Evolutionary conservation across 768 basidiomycete species (phyloP), one percentile per base, ranked within the genome.

Genomic region (Suillus decipiens): DNA sequence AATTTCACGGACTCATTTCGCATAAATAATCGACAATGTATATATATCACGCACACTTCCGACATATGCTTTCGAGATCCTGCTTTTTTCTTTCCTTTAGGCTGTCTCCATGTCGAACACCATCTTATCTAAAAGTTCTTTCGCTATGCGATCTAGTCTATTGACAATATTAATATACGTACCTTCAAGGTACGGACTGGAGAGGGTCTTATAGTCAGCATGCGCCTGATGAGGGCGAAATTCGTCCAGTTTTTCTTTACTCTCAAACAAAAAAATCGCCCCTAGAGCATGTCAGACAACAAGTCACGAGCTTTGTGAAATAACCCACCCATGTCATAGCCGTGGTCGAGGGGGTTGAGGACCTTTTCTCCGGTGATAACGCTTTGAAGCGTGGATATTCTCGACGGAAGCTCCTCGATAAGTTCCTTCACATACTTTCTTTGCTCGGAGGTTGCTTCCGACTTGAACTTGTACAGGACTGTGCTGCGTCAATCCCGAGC

Each of bases 261-360:
- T 67, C 3, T 67, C 65, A 28, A 66, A 66, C 15, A 61, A 15
- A 37, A 66, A 64, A 28, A 66, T 66, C 0, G 53, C 66, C n/a
- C 65, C 65, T 66, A 34, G 19, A 67, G 14, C n/a, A 37, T 24
- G 37, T 67, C n/a, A 24, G 31, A 43, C 45, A 22, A 6, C 9
- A 28, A 43, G 12, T 22, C 61, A 33, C 28, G 19, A 39, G 31
- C 15, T 33, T 5, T 54, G 17, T 24, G 19, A 24, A 36, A 39
- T 7, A 22, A 31, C 48, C 28, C 33, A 67, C 65, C 65, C 33
- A 67, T 42, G 33, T 66, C 65, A 62, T 59, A 66, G 24, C 61
- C 65, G 22, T 47, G 59, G 59, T 56, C 60, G 22, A 62, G 48
- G 42, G 48, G 19, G 34, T 67, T 36, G 17, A 41, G 34, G 54